phyloP scores from a whole-genome alignment of 306 rosid species.

The Medicago lupulina region DNA sequence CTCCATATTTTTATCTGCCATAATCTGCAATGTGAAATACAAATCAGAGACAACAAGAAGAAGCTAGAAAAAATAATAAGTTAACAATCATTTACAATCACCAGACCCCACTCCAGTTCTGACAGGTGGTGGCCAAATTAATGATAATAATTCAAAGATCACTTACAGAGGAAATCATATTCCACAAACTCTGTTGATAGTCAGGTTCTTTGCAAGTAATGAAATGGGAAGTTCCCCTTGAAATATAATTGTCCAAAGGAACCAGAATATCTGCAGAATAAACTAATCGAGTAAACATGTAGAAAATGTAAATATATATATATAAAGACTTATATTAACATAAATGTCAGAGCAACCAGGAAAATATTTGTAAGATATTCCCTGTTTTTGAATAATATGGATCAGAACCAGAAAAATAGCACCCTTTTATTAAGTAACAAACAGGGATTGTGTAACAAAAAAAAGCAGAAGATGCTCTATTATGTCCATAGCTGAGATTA shows the following conservation, averaged over 20 bases:
- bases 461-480: background rate
- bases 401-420: conserved; percentile 17
- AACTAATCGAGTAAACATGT: conserved; percentile 3
- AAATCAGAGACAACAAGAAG: conserved; percentile 29
- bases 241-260: conserved; percentile 92
- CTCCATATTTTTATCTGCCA: conserved; percentile 86
- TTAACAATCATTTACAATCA: conserved; percentile 11
- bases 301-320: conserved; percentile 1
- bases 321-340: background rate
- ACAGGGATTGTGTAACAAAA: background rate
- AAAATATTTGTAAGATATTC: conserved; percentile 26
- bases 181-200: conserved; percentile 95
- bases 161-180: conserved; percentile 89
- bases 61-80: conserved; percentile 18
- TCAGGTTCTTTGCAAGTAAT: conserved; percentile 81
- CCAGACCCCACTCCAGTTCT: conserved; percentile 3
- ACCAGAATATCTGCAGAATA: conserved; percentile 78
- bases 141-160: conserved; percentile 26
- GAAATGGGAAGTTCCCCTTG: conserved; percentile 88
- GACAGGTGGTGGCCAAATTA: conserved; percentile 25
- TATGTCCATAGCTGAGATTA: conserved; percentile 2
- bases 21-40: conserved; percentile 54
- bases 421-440: conserved; percentile 15
- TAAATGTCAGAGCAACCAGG: conserved; percentile 19
- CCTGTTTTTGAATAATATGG: conserved; percentile 5